These are phyloP conservation scores for Ploettnerulaceae sp. DNA, from an alignment of 2,329 filamentous ascomycete species.

Conservation along the genomic window DNA sequence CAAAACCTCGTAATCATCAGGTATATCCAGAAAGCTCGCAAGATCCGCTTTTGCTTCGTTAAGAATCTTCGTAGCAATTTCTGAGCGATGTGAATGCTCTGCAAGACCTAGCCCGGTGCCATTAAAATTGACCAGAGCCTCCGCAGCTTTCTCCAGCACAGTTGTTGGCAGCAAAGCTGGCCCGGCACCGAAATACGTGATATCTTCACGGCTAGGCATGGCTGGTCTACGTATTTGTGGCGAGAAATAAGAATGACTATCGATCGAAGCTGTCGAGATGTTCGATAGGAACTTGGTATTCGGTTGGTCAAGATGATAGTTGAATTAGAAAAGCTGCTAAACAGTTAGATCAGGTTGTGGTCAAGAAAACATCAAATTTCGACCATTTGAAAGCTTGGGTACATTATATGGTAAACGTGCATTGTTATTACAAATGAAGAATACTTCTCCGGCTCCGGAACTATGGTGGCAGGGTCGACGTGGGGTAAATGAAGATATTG, in stretches of 20 bases:
- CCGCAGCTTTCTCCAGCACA: conserved; percentile 71
- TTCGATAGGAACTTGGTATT: too few relatives aligned
- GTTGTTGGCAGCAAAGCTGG: conserved; percentile 80
- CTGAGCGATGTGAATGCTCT: conserved; percentile 85
- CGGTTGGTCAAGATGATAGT: too few relatives aligned
- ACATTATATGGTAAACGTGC: too few relatives aligned
- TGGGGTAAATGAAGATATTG: not conserved
- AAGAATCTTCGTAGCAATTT: conserved; percentile 72
- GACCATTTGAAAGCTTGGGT: too few relatives aligned
- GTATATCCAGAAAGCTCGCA: conserved; percentile 70
- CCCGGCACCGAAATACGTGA: conserved; percentile 86
- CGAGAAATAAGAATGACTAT: not conserved
- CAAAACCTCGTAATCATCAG: conserved; percentile 79
- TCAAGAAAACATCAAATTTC: too few relatives aligned
- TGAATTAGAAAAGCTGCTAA: too few relatives aligned
- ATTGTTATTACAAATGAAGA: too few relatives aligned
- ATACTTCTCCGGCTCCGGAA: not conserved
- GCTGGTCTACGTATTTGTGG: not conserved
- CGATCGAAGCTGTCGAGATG: too few relatives aligned
- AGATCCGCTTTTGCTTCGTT: conserved; percentile 73
- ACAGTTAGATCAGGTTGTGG: not conserved
- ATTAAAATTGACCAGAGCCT: conserved; percentile 77
- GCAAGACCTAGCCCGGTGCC: conserved; percentile 78
- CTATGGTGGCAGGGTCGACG: not conserved
- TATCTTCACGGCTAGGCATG: conserved; percentile 69